A percentile compares a stretch with the other conserved stretches of the same genome.
Conservation (phyloP, 2,329 filamentous ascomycete species). For the Apiospora malaysiana region DNA sequence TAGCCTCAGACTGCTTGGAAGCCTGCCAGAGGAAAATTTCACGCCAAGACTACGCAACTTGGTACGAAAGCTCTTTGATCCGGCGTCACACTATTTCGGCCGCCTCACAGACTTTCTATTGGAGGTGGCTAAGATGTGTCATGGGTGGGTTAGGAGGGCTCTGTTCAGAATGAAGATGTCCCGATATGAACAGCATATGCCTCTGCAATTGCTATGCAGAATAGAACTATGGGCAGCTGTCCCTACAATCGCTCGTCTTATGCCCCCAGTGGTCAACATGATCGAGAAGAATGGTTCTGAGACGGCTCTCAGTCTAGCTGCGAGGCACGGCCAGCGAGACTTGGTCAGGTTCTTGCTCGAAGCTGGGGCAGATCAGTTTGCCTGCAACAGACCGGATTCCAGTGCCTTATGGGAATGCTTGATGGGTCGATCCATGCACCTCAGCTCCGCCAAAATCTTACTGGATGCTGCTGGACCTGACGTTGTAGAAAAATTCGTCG, state of each 20-base stretch:
- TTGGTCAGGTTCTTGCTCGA: background rate
- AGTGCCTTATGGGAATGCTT: background rate
- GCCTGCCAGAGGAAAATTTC: background rate
- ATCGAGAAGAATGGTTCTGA: background rate
- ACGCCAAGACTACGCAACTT: background rate
- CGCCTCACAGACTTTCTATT: background rate
- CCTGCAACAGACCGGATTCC: no score
- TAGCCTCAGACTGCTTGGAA: background rate
- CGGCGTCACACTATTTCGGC: background rate
- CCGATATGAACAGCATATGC: no score
- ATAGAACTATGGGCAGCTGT: background rate
- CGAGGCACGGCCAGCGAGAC: background rate
- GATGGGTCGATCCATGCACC: background rate
- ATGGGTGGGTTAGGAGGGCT: no score
- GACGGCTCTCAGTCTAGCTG: background rate
- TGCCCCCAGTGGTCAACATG: background rate
- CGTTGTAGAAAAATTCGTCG: background rate
- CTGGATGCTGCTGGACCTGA: background rate
- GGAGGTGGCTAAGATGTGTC: no score
- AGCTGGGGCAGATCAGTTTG: background rate
- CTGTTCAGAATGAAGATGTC: no score
- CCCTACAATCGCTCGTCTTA: background rate
- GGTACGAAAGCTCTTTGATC: background rate
- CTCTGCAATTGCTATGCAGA: background rate
- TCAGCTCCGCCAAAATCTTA: background rate